These are phyloP conservation scores for Guillardia theta DNA, from an alignment of 78 protist species.

Conservation along the genomic window DNA sequence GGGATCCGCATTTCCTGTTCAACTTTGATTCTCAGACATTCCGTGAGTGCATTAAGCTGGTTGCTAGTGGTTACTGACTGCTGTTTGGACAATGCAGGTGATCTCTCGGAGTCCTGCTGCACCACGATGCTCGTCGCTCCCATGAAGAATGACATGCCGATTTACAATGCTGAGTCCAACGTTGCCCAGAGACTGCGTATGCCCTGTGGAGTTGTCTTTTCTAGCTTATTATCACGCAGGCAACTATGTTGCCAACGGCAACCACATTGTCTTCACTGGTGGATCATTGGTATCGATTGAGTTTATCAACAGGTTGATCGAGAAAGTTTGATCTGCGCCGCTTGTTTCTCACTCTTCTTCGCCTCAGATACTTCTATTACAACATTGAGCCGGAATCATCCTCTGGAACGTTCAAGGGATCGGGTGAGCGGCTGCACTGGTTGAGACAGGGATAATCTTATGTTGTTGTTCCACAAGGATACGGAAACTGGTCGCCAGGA, in stretches of 20 bases:
- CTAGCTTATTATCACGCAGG: neutral
- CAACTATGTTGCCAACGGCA: slow-evolving; percentile 38
- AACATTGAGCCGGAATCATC: neutral
- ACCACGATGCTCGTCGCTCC: slow-evolving; percentile 13
- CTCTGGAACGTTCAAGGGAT: neutral
- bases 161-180: slow-evolving; percentile 16
- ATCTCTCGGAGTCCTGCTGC: slow-evolving; percentile 29
- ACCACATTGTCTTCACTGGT: slow-evolving; percentile 34
- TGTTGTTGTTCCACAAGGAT: no score
- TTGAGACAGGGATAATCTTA: neutral
- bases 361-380: slow-evolving; percentile 10
- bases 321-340: no score
- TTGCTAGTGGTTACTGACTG: no score
- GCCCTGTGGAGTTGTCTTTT: no score
- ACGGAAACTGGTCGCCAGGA: slow-evolving; percentile 9
- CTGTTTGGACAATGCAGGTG: no score
- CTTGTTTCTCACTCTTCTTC: neutral
- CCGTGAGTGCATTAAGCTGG: no score
- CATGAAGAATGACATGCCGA: slow-evolving; percentile 26
- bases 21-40: neutral
- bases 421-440: neutral
- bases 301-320: slow-evolving; percentile 36
- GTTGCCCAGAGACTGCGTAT: neutral
- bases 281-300: neutral
- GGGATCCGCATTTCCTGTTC: slow-evolving; percentile 41